These are phyloP conservation scores for Stramenopiles sp. DNA, from an alignment of 352 stramenopile species.

Conservation along the genomic window DNA sequence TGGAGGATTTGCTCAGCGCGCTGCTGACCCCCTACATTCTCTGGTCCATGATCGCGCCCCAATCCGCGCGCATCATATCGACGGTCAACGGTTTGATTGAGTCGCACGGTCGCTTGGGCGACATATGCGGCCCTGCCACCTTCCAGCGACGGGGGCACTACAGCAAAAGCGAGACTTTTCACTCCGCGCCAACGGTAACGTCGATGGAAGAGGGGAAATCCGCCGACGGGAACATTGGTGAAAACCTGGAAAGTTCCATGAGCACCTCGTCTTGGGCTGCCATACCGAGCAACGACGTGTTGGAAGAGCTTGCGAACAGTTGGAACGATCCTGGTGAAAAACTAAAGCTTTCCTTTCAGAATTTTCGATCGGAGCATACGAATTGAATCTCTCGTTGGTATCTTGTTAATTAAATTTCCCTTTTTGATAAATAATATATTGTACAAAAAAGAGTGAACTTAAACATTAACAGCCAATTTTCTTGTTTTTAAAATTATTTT, in stretches of 20 bases:
- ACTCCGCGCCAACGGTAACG: neutral
- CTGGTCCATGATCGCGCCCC: conserved; percentile 66
- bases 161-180: no score
- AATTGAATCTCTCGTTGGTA: neutral
- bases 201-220: neutral
- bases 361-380: neutral
- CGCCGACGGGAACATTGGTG: neutral
- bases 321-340: neutral
- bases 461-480: neutral
- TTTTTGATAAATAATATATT: neutral
- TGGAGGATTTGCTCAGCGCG: conserved; percentile 72
- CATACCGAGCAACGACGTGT: neutral
- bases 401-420: no score
- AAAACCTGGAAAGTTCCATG: neutral
- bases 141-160: neutral
- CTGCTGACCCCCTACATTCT: conserved; percentile 86
- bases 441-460: neutral
- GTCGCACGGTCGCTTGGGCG: neutral
- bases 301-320: neutral
- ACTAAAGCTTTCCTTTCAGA: neutral
- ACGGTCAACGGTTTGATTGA: neutral
- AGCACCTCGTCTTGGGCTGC: neutral
- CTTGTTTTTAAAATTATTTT: conserved; percentile 1
- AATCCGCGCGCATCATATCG: conserved; percentile 52
- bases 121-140: neutral